Conservation (phyloP, 441 rosid genomes). For the Codiaeum variegatum region DNA sequence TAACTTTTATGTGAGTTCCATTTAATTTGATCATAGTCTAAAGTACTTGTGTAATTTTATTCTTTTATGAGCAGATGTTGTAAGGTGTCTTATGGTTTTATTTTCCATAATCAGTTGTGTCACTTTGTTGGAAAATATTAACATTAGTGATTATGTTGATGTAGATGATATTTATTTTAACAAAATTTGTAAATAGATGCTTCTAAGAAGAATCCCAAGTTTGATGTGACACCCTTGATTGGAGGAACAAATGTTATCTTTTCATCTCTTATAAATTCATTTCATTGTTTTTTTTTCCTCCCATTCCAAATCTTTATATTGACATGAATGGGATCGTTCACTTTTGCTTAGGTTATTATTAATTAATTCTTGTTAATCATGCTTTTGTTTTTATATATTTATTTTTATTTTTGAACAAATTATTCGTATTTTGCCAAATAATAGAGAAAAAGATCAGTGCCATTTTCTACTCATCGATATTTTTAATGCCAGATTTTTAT, state of each 20-base stretch:
- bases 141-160: constrained; percentile 11
- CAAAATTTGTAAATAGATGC: constrained; percentile 91
- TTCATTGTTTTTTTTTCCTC: constrained; percentile 67
- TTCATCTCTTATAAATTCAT: constrained; percentile 93
- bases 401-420: constrained; percentile 1
- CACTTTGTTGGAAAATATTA: no score
- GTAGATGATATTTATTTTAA: constrained; percentile 97
- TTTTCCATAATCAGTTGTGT: background rate
- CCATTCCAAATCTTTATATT: background rate
- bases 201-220: constrained; percentile 94
- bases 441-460: no score
- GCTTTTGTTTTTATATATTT: no score
- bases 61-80: background rate
- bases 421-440: background rate
- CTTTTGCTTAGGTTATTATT: background rate
- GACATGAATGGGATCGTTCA: no score
- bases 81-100: background rate
- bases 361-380: background rate
- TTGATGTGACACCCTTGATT: constrained; percentile 95
- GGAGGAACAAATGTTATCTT: constrained; percentile 97
- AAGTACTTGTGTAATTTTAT: background rate
- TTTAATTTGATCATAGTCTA: background rate
- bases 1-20: background rate
- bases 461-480: no score
- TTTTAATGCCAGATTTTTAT: no score